Percentiles rank a stretch among this genome's conserved stretches.
phyloP scores from a whole-genome alignment of 2,329 filamentous ascomycete species.

The Didymella pinodella region DNA sequence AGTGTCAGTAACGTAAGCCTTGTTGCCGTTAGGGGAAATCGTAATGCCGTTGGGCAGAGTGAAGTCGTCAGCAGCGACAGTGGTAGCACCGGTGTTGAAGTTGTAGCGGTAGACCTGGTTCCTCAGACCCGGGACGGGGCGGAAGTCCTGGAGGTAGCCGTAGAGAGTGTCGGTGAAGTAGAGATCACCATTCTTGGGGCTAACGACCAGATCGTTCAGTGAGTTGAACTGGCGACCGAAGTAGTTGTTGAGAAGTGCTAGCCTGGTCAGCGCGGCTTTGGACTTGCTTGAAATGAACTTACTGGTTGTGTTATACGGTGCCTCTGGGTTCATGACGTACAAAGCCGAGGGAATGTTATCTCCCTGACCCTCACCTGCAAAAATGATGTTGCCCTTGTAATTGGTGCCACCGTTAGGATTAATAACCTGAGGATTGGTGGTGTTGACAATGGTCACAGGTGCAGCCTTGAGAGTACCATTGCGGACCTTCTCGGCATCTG shows the following conservation, averaged over 20 bases:
- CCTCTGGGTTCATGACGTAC: slow-evolving; percentile 35
- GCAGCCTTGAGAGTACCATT: slow-evolving; percentile 30
- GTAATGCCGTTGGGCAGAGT: slow-evolving; percentile 53
- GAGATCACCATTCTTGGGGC: slow-evolving; percentile 50
- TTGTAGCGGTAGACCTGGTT: slow-evolving; percentile 53
- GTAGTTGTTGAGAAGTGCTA: slow-evolving; percentile 53
- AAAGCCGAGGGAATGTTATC: slow-evolving; percentile 31
- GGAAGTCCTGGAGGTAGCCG: slow-evolving; percentile 36
- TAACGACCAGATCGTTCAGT: slow-evolving; percentile 52
- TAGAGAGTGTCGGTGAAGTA: slow-evolving; percentile 58
- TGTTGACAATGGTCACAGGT: slow-evolving; percentile 35
- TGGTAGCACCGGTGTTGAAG: slow-evolving; percentile 49
- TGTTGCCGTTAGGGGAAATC: slow-evolving; percentile 51
- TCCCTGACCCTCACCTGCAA: slow-evolving; percentile 37
- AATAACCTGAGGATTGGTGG: slow-evolving; percentile 35
- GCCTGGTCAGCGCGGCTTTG: slow-evolving; percentile 5
- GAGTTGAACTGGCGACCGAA: slow-evolving; percentile 56
- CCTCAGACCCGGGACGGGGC: slow-evolving; percentile 34
- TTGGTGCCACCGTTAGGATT: slow-evolving; percentile 37
- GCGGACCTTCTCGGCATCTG: slow-evolving; percentile 35
- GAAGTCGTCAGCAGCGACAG: slow-evolving; percentile 51
- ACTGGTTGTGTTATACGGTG: slow-evolving; percentile 38
- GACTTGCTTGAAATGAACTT: slow-evolving; percentile 6
- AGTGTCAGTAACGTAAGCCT: slow-evolving; percentile 56
- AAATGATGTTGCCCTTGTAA: slow-evolving; percentile 36